Evolutionary conservation across 305 asterid species (phyloP).

Genomic region (Fraxinus greggii): DNA sequence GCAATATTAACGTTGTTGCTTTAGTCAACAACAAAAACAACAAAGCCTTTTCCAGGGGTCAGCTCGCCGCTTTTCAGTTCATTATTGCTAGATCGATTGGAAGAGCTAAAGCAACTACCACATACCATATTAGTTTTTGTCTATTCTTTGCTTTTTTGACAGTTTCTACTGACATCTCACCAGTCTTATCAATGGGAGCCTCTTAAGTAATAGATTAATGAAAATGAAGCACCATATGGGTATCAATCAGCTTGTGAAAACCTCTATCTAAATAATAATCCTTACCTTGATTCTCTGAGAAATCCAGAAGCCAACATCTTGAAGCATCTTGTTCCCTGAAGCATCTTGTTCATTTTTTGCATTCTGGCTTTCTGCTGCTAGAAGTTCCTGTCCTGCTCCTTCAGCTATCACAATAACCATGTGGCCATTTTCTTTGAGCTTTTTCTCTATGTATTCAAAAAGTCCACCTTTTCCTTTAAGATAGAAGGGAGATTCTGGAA

Average conservation of each 20-base stretch:
- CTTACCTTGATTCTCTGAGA: conserved; percentile 63
- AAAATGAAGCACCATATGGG: neutral
- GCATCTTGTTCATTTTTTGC: conserved; percentile 58
- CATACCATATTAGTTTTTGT: neutral
- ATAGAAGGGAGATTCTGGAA: conserved; percentile 74
- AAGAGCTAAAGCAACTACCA: neutral
- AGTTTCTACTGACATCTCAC: neutral
- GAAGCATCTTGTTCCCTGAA: conserved; percentile 66
- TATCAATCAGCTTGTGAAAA: neutral
- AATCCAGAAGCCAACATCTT: conserved; percentile 75
- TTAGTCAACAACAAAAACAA: neutral
- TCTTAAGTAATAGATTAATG: neutral
- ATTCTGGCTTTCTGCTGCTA: conserved; percentile 30
- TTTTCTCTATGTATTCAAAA: conserved; percentile 48
- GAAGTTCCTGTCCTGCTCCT: conserved; percentile 84
- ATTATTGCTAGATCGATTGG: neutral
- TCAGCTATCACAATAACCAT: conserved; percentile 82
- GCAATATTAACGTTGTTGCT: neutral
- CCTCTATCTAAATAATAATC: conserved; percentile 6
- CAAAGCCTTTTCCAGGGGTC: neutral
- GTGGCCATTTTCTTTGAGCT: conserved; percentile 72
- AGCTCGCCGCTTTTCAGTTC: neutral
- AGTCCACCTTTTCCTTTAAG: conserved; percentile 75
- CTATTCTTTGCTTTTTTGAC: neutral
- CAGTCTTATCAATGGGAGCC: neutral